Base-by-base conservation (phyloP, 345 rosid species). In the Ailanthus altissimus region DNA sequence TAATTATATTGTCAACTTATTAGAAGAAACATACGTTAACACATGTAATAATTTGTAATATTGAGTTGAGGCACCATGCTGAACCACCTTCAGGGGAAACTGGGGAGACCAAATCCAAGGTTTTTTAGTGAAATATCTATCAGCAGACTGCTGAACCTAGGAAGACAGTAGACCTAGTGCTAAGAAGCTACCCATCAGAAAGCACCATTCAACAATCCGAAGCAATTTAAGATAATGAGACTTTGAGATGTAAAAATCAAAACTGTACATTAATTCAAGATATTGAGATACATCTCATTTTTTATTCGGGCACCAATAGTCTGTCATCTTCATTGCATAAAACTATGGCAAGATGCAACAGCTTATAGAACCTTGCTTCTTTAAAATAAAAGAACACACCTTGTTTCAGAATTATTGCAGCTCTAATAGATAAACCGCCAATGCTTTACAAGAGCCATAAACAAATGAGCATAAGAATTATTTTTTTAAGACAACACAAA, bases 241-340 rank as follows among this genome's bases (percentile, higher is more conserved):
- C 36, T 13, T 18, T 58, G 26, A n/a, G n/a, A n/a, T 16, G 36
- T 12, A 62, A 12, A 32, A 59, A 47, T 61, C 69, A 46, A 32
- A n/a, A 61, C 49, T 74, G 26, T 43, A 8, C 59, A 67, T 59
- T 62, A 62, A 36, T 32, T 61, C 11, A 74, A 62, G 46, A 74
- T 32, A 69, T 9, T 16, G 47, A 58, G 53, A 74, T 13, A 62
- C 18, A 28, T 32, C 50, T 2, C n/a, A 49, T 20, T 26, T 56
- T 25, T 26, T 26, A 47, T 74, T 45, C 0, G 43, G 32, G 47
- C 68, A 63, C 51, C 63, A 40, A 72, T 7, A 58, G 57, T 63
- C 21, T 51, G 25, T 18, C 42, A 38, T 25, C 42, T 63, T 23
- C 21, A 15, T 51, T 53, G 16, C 38, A 51, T 9, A 65, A n/a